Conservation (phyloP, 2,329 filamentous ascomycete species). For the Celoporthe dispersa region DNA sequence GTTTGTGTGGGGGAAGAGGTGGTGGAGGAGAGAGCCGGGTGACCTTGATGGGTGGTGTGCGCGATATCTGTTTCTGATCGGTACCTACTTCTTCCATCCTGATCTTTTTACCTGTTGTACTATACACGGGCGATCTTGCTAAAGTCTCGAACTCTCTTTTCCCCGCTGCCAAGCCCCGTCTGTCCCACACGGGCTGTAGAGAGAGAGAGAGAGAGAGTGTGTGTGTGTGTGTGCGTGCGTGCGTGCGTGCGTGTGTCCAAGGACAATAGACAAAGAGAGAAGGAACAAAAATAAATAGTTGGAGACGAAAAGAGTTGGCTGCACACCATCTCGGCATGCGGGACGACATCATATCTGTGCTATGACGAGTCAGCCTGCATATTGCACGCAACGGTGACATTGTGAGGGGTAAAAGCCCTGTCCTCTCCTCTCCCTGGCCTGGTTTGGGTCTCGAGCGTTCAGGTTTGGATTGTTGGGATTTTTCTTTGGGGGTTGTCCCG, state of each 20-base stretch:
- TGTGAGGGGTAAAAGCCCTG: neutral
- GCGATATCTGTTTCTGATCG: neutral
- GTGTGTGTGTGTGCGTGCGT: neutral
- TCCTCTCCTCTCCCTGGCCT: neutral
- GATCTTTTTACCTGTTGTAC: neutral
- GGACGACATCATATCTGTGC: slow-evolving; percentile 7
- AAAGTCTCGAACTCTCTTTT: neutral
- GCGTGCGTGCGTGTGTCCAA: neutral
- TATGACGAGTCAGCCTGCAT: slow-evolving; percentile 18
- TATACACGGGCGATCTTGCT: neutral
- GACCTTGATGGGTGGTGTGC: neutral
- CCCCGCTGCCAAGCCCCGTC: neutral
- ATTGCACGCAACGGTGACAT: slow-evolving; percentile 2
- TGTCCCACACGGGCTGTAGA: neutral
- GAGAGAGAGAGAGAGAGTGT: too few species aligned
- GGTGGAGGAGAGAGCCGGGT: neutral
- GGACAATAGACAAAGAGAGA: neutral
- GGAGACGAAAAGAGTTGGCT: neutral
- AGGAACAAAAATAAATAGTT: neutral
- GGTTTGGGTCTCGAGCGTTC: neutral
- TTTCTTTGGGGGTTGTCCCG: neutral
- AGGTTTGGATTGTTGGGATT: neutral
- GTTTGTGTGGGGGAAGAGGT: neutral
- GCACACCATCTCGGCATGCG: slow-evolving; percentile 13
- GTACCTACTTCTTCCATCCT: neutral